Base-by-base conservation (phyloP, 2,329 filamentous ascomycete genomes). In the Sporothrix pallida region DNA sequence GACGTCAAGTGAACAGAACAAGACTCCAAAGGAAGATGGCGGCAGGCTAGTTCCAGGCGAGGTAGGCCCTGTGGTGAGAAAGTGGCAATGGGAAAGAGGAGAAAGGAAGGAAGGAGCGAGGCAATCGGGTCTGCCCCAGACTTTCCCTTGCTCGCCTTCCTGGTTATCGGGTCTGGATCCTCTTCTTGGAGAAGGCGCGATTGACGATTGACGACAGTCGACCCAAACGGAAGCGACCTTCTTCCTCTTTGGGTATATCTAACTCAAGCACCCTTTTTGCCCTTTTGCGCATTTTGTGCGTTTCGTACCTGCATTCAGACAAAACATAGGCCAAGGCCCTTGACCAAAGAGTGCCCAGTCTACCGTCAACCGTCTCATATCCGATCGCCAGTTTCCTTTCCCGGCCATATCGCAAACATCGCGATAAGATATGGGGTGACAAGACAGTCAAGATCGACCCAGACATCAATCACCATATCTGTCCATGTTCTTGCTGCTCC, bases 221-320 rank as follows among this genome's bases (percentile, higher is more conserved):
- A 13, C 56, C 23, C 31, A 37, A 37, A 5, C 31, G 31, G 31
- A 37, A 37, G 31, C 31, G 31, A 26, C n/a, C 62, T 71, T 71
- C 44, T 50, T 52, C 52, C 56, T 71, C 42, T 71, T 71, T 71
- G 23, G 48, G 67, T 70, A 56, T 70, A 56, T 60, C n/a, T 23
- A 4, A 37, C 31, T 6, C 31, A 37, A 37, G 5, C 31, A 37
- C 31, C 31, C 31, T 37, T 37, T 37, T 26, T 26, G 23, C 23
- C 23, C 23, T 26, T 37, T 7, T 37, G 31, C 5, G 31, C 7
- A 7, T 37, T 37, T 37, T 37, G 31, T 37, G 31, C 31, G 31
- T 7, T 7, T 65, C 60, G 60, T 65, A 13, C 37, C 60, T 65
- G 60, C 37, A 23, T 65, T 37, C 56, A 60, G 56, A 37, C 56